phyloP scores from a whole-genome alignment of 208 protist species.

The Sergeia podlipaevii region DNA sequence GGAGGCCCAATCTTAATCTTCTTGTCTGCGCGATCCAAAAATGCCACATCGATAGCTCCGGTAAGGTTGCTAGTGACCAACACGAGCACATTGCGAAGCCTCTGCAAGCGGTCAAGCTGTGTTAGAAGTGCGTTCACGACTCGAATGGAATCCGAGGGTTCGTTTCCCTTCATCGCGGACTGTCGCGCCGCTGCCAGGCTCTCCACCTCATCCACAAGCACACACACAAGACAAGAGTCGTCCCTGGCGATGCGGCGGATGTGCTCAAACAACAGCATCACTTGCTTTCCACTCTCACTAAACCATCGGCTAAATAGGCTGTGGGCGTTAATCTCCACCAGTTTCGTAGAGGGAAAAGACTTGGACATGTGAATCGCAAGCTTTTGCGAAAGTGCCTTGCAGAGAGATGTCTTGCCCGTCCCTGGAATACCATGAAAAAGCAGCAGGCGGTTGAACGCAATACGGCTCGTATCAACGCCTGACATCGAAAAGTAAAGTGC shows the following conservation, averaged over 20 bases:
- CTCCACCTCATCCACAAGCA: conserved; percentile 97
- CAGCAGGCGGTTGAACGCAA: conserved; percentile 78
- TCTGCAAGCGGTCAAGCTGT: conserved; percentile 93
- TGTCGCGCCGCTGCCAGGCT: conserved; percentile 90
- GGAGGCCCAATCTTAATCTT: conserved; percentile 93
- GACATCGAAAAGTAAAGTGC: conserved; percentile 81
- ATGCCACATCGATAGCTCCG: conserved; percentile 92
- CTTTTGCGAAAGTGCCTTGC: conserved; percentile 85
- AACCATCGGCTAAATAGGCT: conserved; percentile 97
- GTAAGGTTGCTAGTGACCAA: conserved; percentile 97
- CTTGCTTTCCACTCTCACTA: conserved; percentile 97
- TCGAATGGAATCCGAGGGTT: conserved; percentile 94
- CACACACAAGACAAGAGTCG: conserved; percentile 62
- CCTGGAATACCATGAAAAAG: conserved; percentile 93
- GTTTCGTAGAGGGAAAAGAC: conserved; percentile 29
- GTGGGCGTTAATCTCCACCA: conserved; percentile 96
- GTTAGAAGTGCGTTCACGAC: conserved; percentile 96
- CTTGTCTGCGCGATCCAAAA: conserved; percentile 95
- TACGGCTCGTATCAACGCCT: conserved; percentile 75
- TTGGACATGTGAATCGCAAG: conserved; percentile 52
- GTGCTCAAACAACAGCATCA: conserved; percentile 91
- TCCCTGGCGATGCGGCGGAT: conserved; percentile 79
- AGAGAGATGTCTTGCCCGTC: conserved; percentile 94
- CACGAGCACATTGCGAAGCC: conserved; percentile 88
- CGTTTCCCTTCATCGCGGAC: conserved; percentile 83